Evolutionary conservation across 768 basidiomycete species (phyloP), one percentile per base, ranked within the genome.

Genomic region (Phylloporus sp.): DNA sequence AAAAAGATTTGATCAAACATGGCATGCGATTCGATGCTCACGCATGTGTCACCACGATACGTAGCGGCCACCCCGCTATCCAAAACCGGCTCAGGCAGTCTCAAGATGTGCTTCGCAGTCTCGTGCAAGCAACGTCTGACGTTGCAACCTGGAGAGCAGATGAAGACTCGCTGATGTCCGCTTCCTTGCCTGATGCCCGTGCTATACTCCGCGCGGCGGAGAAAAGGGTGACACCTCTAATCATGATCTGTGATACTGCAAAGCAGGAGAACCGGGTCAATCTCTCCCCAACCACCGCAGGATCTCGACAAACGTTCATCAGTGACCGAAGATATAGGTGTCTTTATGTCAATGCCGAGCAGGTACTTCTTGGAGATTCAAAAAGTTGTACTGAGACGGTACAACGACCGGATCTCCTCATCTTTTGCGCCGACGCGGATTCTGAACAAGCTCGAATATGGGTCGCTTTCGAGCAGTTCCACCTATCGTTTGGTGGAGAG

Each of bases 41-140:
- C 18, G 73, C 69, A 9, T 75, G 74, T 42, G 60, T 74, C 41
- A 73, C 71, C 14, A 66, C 71, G 4, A 55, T 55, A n/a, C 52
- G 9, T 17, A 62, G 54, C 38, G 50, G 62, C 37, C 49, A 62
- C 37, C 51, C 60, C 18, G 57, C 57, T 23, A 56, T 62, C 38
- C 60, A 62, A 44, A 6, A 9, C 20, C 48, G 61, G 21, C 31
- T 52, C 21, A 27, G 38, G 33, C 52, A 57, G 13, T 62, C 61
- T 37, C 60, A 45, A n/a, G 50, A 32, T 3, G 41, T 33, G 14
- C 60, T 62, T 44, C 37, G 54, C n/a, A 38, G 40, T 28, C 62
- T 62, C 29, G 34, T 62, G 6, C 52, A 35, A 33, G 22, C 39
- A 17, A 53, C 38, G 3, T 46, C 49, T n/a, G 42, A 41, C 18